A percentile compares a stretch with the other conserved stretches of the same genome.
These are phyloP conservation scores for Magnusiomyces clavatus DNA, from an alignment of 1,139 yeast species.

Conservation along the genomic window DNA sequence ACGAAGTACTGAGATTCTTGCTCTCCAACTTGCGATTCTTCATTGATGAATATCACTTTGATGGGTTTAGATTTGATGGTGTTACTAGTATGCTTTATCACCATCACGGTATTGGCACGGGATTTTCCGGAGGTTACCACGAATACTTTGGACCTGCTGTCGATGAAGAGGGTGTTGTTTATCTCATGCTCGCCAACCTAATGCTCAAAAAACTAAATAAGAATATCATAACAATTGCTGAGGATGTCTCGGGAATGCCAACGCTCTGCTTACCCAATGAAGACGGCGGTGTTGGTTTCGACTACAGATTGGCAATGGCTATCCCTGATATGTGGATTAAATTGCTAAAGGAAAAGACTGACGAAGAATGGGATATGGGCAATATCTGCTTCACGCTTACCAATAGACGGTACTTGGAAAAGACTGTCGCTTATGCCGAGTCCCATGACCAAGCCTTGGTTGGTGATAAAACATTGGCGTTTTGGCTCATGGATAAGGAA, in stretches of 20 bases:
- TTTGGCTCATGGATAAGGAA: constrained; percentile 97
- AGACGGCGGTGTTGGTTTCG: constrained; percentile 87
- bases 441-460: constrained; percentile 97
- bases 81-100: constrained; percentile 87
- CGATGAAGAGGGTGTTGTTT: constrained; percentile 79
- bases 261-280: constrained; percentile 70
- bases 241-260: constrained; percentile 97
- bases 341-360: constrained; percentile 68
- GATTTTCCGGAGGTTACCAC: constrained; percentile 86
- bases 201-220: constrained; percentile 51
- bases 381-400: constrained; percentile 73
- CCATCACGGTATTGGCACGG: constrained; percentile 87
- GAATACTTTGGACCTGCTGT: constrained; percentile 81
- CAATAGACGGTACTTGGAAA: constrained; percentile 83
- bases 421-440: constrained; percentile 88
- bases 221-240: constrained; percentile 75
- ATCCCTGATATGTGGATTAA: constrained; percentile 99
- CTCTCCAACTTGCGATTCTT: constrained; percentile 82
- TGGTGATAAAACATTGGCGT: constrained; percentile 93
- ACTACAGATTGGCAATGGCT: constrained; percentile 93
- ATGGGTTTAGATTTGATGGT: constrained; percentile 95
- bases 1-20: constrained; percentile 82
- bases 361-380: constrained; percentile 90
- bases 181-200: constrained; percentile 81
- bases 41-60: constrained; percentile 77